Conservation (phyloP, 1,139 yeast species). For the Saccharomyces hybrid region DNA sequence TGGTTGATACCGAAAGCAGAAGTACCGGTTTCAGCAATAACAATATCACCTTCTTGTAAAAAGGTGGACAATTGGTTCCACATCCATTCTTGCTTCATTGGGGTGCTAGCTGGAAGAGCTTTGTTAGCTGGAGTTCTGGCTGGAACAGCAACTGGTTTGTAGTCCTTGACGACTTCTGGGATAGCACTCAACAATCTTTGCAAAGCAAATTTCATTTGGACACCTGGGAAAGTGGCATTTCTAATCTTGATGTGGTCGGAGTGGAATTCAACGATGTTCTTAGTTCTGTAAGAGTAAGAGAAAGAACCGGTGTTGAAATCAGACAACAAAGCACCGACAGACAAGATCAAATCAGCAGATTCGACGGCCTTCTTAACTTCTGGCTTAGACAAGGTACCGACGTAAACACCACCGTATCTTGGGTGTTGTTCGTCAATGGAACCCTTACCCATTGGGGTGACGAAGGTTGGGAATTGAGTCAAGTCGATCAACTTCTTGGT, state of each 20-base stretch:
- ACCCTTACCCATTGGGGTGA: conserved; percentile 36
- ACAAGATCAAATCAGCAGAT: conserved; percentile 64
- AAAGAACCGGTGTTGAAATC: conserved; percentile 89
- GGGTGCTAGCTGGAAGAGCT: conserved; percentile 32
- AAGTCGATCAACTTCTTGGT: conserved; percentile 53
- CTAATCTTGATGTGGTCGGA: conserved; percentile 78
- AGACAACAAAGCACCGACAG: conserved; percentile 76
- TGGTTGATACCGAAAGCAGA: conserved; percentile 82
- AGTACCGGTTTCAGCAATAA: conserved; percentile 84
- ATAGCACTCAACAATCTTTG: conserved; percentile 40
- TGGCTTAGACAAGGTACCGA: conserved; percentile 71
- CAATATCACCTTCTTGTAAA: conserved; percentile 72
- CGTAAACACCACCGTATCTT: conserved; percentile 80
- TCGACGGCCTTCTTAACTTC: conserved; percentile 73
- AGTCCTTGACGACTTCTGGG: conserved; percentile 35
- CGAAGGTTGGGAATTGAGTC: conserved; percentile 77
- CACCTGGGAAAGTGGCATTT: conserved; percentile 68
- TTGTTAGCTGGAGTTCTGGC: conserved; percentile 41
- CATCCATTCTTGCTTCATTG: conserved; percentile 67
- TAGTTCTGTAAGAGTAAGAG: conserved; percentile 73
- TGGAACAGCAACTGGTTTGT: conserved; percentile 45
- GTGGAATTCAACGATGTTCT: conserved; percentile 79
- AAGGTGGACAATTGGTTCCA: conserved; percentile 72
- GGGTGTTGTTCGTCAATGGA: conserved; percentile 26
- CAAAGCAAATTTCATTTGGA: conserved; percentile 68